Base-by-base conservation (phyloP, 345 rosid genomes). In the Corchorus olitorius region DNA sequence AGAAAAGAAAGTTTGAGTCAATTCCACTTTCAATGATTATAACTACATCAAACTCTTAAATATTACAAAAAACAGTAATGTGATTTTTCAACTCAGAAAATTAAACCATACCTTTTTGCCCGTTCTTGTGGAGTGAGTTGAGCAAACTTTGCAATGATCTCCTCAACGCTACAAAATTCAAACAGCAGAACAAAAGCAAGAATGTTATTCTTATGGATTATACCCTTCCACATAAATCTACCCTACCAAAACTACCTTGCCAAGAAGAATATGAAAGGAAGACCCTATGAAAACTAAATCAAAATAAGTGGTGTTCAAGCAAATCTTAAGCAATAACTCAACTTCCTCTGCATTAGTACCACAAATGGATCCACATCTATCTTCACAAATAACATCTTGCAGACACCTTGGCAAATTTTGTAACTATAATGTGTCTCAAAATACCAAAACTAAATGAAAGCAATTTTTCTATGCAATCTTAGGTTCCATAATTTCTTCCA, bases 71-170 rank as follows among this genome's bases (percentile, higher is more conserved):
- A 71, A 34, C 58, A 27, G 35, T 52, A 39, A 27, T 20, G 46
- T 70, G 72, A 62, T 70, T 46, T 15, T 55, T 71, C 22, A 14
- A 59, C 59, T 8, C 9, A 17, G 27, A 27, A 74, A 39, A 46
- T 16, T 66, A 6, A 20, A 34, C 17, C 17, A 1, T 37, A 94
- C 97, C 94, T 85, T 81, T 94, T 94, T 46, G 92, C 92, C 65
- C 93, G 87, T 83, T 94, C 98, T 69, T 94, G 98, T 9, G 97
- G 97, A 70, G 94, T 86, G 59, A 91, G 70, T 75, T 90, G 94
- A 78, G 91, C 82, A 77, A 90, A 88, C 86, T 87, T 94, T 58
- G 88, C 84, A 68, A 94, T 89, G 43, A 94, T 88, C 77, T 90
- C 97, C 80, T 89, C 97, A 66, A 94, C 60, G 75, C 84, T 94